Conservation (phyloP, 176 grass and related monocot genomes). For the Tuctoria greenei region DNA sequence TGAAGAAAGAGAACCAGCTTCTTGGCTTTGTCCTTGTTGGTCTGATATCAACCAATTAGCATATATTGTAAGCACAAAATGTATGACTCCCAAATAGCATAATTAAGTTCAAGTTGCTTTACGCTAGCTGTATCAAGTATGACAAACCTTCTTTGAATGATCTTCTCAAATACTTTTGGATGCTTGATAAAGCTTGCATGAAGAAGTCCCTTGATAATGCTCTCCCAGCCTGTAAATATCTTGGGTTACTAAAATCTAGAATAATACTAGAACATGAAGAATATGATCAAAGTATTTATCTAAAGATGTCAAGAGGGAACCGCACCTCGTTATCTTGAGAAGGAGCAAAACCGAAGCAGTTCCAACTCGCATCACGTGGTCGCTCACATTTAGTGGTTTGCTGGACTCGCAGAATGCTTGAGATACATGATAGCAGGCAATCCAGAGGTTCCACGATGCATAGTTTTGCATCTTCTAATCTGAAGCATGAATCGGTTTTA, state of each 20-base stretch:
- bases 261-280: not conserved
- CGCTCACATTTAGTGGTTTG: conserved; percentile 50
- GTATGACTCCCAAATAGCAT: conserved; percentile 25
- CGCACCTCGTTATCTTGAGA: conserved; percentile 82
- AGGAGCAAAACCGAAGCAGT: conserved; percentile 77
- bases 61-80: conserved; percentile 36
- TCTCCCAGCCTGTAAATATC: conserved; percentile 53
- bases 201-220: conserved; percentile 65
- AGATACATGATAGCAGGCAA: conserved; percentile 68
- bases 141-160: conserved; percentile 66
- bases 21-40: conserved; percentile 57
- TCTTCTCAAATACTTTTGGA: conserved; percentile 55
- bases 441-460: conserved; percentile 70
- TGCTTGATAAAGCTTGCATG: conserved; percentile 66
- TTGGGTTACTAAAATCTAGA: conserved; percentile 20
- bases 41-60: conserved; percentile 46
- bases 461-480: conserved; percentile 62
- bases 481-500: conserved; percentile 69
- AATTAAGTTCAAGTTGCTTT: conserved; percentile 2
- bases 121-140: conserved; percentile 13
- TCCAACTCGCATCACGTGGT: conserved; percentile 55
- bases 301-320: conserved; percentile 27
- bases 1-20: conserved; percentile 41
- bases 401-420: conserved; percentile 54
- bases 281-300: conserved; percentile 22